Conservation (phyloP, 345 rosid species). For the Brassica juncea region DNA sequence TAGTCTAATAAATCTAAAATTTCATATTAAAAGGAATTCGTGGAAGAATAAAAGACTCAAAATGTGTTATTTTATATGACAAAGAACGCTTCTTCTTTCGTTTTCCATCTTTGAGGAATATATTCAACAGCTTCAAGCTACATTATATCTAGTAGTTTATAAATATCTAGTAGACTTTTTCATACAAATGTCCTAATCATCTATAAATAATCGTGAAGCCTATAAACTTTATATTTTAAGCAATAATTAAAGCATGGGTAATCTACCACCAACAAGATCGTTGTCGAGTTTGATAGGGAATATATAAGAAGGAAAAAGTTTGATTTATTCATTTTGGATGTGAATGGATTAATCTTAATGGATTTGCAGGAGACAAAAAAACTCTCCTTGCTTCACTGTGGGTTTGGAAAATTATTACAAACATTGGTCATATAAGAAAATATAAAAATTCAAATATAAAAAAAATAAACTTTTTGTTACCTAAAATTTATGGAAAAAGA, state of each 20-base stretch:
- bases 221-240: constrained; percentile 20
- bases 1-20: background rate
- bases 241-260: constrained; percentile 20
- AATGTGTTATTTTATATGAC: constrained; percentile 5
- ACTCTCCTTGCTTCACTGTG: background rate
- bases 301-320: background rate
- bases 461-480: background rate
- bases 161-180: background rate
- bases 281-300: background rate
- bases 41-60: constrained; percentile 21
- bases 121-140: constrained; percentile 38
- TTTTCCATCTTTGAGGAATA: constrained; percentile 33
- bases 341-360: background rate
- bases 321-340: background rate
- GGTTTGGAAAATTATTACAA: background rate
- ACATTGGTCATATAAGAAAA: background rate
- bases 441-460: background rate
- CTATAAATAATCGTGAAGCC: constrained; percentile 8
- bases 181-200: constrained; percentile 20
- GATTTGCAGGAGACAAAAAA: background rate
- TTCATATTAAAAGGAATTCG: constrained; percentile 14
- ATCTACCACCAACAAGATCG: constrained; percentile 23
- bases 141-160: constrained; percentile 7
- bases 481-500: background rate
- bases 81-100: constrained; percentile 17